Evolutionary conservation across 345 rosid species (phyloP).

Genomic region (Gynandropsis gynandra): DNA sequence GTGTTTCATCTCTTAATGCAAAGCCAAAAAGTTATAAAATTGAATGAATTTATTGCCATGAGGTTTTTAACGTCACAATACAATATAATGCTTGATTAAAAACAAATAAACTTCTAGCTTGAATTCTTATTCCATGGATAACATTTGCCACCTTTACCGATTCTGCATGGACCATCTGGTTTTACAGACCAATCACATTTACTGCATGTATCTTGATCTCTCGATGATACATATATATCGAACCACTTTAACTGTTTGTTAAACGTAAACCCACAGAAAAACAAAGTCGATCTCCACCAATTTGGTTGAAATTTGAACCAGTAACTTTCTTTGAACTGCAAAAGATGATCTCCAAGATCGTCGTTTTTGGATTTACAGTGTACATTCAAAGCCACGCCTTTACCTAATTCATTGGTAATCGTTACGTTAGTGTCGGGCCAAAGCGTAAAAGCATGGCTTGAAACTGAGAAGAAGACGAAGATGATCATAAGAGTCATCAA

Average conservation of each 20-base stretch:
- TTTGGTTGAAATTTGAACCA: conserved; percentile 8
- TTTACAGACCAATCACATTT: conserved; percentile 5
- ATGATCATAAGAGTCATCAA: background rate
- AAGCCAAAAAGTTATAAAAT: too few species aligned
- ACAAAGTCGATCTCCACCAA: conserved; percentile 16
- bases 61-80: too few species aligned
- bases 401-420: too few species aligned
- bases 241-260: background rate
- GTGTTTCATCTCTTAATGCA: too few species aligned
- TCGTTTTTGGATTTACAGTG: conserved; percentile 18
- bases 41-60: too few species aligned
- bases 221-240: conserved; percentile 10
- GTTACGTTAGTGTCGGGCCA: conserved; percentile 1
- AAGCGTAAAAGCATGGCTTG: background rate
- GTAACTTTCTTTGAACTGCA: background rate
- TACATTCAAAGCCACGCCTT: background rate
- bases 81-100: too few species aligned
- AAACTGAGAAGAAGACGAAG: conserved; percentile 10
- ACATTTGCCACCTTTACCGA: background rate
- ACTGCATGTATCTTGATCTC: conserved; percentile 9
- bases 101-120: too few species aligned
- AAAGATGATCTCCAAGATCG: conserved; percentile 9
- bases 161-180: conserved; percentile 17
- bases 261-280: conserved; percentile 18
- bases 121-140: conserved; percentile 17